Percentiles rank a stretch among this genome's conserved stretches.
Evolutionary conservation across 2,329 filamentous ascomycete genomes (phyloP).

Genomic region (Alternaria postmessia): DNA sequence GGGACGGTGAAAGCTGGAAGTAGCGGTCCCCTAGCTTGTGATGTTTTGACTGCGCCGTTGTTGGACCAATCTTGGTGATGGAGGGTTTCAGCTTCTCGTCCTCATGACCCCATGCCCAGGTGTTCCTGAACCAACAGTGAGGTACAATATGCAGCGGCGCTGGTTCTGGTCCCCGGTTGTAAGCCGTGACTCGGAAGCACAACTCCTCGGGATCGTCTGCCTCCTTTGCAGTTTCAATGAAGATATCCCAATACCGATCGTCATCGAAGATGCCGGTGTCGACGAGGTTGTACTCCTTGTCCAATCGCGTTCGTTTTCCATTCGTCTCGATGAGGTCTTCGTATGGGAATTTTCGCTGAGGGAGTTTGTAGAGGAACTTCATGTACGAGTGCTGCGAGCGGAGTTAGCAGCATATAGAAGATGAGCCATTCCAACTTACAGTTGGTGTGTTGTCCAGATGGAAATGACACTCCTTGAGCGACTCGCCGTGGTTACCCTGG

Average conservation of each 20-base stretch:
- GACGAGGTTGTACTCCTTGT: constrained; percentile 89
- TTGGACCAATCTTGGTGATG: constrained; percentile 72
- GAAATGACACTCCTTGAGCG: constrained; percentile 95
- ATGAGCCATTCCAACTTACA: constrained; percentile 52
- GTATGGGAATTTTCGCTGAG: constrained; percentile 90
- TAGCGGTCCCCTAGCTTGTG: constrained; percentile 82
- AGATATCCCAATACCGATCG: constrained; percentile 94
- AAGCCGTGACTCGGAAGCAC: constrained; percentile 92
- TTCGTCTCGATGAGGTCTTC: constrained; percentile 87
- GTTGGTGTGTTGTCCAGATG: constrained; percentile 93
- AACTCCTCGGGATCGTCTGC: constrained; percentile 90
- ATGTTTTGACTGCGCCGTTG: constrained; percentile 79
- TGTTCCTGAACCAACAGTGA: constrained; percentile 97
- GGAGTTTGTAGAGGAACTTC: constrained; percentile 98
- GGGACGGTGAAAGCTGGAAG: constrained; percentile 86
- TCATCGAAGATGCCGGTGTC: constrained; percentile 91
- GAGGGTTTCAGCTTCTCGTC: constrained; percentile 77
- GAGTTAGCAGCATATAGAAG: constrained; percentile 48
- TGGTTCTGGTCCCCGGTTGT: constrained; percentile 90
- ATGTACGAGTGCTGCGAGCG: constrained; percentile 86
- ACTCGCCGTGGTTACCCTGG: constrained; percentile 96
- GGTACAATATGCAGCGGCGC: constrained; percentile 93
- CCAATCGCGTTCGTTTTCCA: constrained; percentile 74
- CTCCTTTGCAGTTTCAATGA: constrained; percentile 96
- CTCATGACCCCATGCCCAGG: constrained; percentile 93